phyloP scores from a whole-genome alignment of 1,284 basidiomycete species.

The Tilletia indica region DNA sequence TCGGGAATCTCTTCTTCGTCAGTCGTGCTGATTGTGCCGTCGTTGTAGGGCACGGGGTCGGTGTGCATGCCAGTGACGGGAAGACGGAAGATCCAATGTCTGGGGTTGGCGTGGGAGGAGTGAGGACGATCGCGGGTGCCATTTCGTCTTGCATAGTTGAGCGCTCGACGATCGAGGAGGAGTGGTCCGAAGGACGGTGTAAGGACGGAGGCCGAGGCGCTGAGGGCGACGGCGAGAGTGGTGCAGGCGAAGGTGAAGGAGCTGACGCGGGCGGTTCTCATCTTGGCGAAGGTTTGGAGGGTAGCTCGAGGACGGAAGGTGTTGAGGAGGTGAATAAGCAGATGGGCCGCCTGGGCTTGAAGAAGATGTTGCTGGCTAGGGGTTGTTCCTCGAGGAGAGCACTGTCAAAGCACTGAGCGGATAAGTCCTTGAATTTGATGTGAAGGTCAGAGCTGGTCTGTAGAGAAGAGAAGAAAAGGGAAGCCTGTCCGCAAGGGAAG shows the following conservation, averaged over 20 bases:
- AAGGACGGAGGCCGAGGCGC: background rate
- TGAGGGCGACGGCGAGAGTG: conserved; percentile 2
- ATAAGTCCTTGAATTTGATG: no score
- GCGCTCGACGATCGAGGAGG: no score
- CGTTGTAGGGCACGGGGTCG: background rate
- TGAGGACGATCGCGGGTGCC: conserved; percentile 1
- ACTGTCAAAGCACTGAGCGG: no score
- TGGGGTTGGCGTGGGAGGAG: background rate
- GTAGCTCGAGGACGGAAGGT: background rate
- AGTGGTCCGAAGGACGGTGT: no score
- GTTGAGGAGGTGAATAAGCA: background rate
- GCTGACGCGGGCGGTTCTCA: background rate
- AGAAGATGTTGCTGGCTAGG: no score
- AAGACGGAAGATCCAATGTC: conserved; percentile 13
- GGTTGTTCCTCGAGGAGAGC: no score
- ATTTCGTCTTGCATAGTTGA: no score
- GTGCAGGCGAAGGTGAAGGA: conserved; percentile 15
- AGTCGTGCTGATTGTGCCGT: background rate
- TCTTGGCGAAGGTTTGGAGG: background rate
- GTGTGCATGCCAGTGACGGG: conserved; percentile 5
- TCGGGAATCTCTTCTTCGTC: background rate
- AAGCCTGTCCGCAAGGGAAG: background rate
- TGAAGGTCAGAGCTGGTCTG: no score
- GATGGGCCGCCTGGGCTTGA: background rate
- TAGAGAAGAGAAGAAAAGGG: no score